phyloP scores from a whole-genome alignment of 1,139 yeast species.

The Yamadazyma siamensis region DNA sequence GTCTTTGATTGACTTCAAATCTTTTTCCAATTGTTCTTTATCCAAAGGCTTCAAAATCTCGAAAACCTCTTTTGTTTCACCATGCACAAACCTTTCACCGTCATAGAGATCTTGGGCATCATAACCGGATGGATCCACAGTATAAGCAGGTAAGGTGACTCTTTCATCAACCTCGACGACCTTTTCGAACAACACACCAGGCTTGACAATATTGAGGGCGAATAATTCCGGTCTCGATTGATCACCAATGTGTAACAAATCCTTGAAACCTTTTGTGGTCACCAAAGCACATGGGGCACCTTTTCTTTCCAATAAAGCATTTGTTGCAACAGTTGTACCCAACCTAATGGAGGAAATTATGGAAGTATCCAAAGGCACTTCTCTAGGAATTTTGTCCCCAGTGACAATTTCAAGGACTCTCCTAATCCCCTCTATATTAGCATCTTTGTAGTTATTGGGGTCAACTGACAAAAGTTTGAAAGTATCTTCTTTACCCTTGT shows the following conservation, averaged over 20 bases:
- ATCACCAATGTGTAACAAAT: slow-evolving; percentile 62
- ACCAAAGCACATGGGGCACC: slow-evolving; percentile 63
- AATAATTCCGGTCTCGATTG: slow-evolving; percentile 73
- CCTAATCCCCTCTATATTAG: slow-evolving; percentile 22
- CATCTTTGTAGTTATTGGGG: slow-evolving; percentile 19
- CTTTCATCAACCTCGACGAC: slow-evolving; percentile 72
- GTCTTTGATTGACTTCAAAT: slow-evolving; percentile 41
- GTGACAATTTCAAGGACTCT: slow-evolving; percentile 16
- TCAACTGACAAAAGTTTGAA: slow-evolving; percentile 21
- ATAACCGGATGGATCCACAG: slow-evolving; percentile 52
- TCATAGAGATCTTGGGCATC: slow-evolving; percentile 17
- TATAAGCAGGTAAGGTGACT: slow-evolving; percentile 64
- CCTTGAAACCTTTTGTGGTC: slow-evolving; percentile 66
- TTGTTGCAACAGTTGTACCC: slow-evolving; percentile 84
- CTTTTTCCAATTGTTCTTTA: slow-evolving; percentile 30
- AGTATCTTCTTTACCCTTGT: slow-evolving; percentile 12
- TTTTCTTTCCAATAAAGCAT: slow-evolving; percentile 66
- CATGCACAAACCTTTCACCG: slow-evolving; percentile 28
- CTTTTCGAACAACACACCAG: slow-evolving; percentile 56
- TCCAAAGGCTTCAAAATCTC: slow-evolving; percentile 52
- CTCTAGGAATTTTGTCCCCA: slow-evolving; percentile 13
- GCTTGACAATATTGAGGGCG: slow-evolving; percentile 57
- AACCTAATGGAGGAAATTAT: slow-evolving; percentile 52
- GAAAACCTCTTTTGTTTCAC: slow-evolving; percentile 64
- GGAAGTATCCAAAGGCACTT: slow-evolving; percentile 24